These are phyloP conservation scores for Kodamaea sagamina DNA, from an alignment of 805 yeast species.

Conservation along the genomic window DNA sequence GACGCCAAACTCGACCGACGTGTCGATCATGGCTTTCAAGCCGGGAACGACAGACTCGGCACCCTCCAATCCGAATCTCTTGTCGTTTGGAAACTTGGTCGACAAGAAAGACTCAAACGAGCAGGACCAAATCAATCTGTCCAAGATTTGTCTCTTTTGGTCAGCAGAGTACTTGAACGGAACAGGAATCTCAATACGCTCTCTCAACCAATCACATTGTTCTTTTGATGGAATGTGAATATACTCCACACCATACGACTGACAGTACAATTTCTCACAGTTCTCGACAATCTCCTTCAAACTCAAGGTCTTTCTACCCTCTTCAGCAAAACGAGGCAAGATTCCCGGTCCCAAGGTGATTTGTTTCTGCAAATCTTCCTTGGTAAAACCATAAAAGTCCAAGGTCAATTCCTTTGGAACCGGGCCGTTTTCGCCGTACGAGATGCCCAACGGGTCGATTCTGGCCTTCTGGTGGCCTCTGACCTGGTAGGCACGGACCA, in stretches of 20 bases:
- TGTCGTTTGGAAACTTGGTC: constrained; percentile 96
- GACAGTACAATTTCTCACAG: constrained; percentile 85
- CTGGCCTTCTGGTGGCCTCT: constrained; percentile 96
- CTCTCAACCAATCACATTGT: constrained; percentile 98
- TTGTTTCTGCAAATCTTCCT: constrained; percentile 76
- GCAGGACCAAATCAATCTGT: constrained; percentile 95
- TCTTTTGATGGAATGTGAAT: constrained; percentile 94
- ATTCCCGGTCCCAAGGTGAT: constrained; percentile 97
- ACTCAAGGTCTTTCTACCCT: constrained; percentile 64
- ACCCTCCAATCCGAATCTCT: constrained; percentile 98
- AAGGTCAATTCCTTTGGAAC: constrained; percentile 85
- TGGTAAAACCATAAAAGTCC: constrained; percentile 90
- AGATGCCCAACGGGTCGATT: constrained; percentile 92
- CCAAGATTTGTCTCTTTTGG: constrained; percentile 94
- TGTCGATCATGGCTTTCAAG: constrained; percentile 92
- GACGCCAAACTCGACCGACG: constrained; percentile 87
- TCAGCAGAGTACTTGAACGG: constrained; percentile 84
- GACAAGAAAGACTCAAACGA: constrained; percentile 91
- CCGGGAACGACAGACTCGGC: constrained; percentile 97
- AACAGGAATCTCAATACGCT: constrained; percentile 87
- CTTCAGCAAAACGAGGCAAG: constrained; percentile 81
- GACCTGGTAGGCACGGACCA: constrained; percentile 98
- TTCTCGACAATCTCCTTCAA: constrained; percentile 74
- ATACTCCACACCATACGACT: constrained; percentile 89
- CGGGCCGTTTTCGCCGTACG: constrained; percentile 70